Conservation (phyloP, 257 asterid genomes). For the Nicotiana tabacum region DNA sequence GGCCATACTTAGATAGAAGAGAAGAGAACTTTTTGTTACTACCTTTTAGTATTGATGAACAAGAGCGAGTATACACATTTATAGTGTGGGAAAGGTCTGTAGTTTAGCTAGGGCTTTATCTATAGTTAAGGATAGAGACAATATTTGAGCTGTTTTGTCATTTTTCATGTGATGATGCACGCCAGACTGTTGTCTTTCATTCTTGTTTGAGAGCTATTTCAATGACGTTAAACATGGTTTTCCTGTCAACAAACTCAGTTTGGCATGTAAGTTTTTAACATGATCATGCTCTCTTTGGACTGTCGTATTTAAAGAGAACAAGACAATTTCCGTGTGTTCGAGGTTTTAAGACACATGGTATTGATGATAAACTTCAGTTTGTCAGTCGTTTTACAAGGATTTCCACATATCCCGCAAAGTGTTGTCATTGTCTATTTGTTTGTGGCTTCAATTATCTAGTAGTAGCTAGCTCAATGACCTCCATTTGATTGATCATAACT, state of each 20-base stretch:
- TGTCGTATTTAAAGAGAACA: background rate
- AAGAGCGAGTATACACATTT: background rate
- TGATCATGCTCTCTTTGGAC: background rate
- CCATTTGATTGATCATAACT: background rate
- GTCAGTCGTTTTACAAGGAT: background rate
- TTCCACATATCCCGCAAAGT: background rate
- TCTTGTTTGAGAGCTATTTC: constrained; percentile 1
- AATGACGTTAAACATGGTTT: background rate
- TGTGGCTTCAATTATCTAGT: background rate
- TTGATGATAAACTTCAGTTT: background rate
- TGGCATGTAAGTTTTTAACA: background rate
- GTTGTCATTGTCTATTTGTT: constrained; percentile 1
- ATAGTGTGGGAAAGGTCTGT: background rate
- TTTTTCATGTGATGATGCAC: constrained; percentile 7
- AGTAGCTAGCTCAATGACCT: background rate
- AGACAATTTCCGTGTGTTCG: background rate
- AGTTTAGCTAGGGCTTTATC: background rate
- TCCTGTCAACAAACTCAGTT: constrained; percentile 13
- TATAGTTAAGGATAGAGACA: constrained; percentile 2
- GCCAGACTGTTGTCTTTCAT: background rate
- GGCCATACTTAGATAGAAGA: constrained; percentile 9
- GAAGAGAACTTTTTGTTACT: background rate
- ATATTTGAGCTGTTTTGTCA: background rate
- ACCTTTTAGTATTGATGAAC: background rate
- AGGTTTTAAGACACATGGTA: background rate